Conservation (phyloP, 805 yeast genomes). For the Candida corydali region DNA sequence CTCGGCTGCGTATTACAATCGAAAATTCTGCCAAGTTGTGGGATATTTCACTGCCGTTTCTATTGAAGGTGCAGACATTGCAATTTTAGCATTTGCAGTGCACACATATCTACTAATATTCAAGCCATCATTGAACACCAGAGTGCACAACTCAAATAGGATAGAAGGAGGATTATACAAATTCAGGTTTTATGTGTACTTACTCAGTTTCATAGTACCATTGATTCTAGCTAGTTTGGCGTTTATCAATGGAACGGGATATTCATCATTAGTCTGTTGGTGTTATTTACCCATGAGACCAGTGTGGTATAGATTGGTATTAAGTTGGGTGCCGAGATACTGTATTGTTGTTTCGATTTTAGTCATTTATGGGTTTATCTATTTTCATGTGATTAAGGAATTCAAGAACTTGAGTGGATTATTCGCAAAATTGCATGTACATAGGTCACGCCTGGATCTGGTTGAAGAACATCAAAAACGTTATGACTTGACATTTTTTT, state of each 20-base stretch:
- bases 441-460: too few relatives aligned
- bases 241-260: conserved; percentile 53
- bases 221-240: conserved; percentile 67
- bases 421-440: conserved; percentile 32
- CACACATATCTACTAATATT: conserved; percentile 77
- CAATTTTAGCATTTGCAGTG: conserved; percentile 76
- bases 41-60: conserved; percentile 81
- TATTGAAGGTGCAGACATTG: conserved; percentile 83
- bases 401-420: conserved; percentile 52
- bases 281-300: conserved; percentile 75
- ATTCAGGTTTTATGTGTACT: conserved; percentile 55
- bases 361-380: conserved; percentile 63
- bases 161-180: conserved; percentile 72
- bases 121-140: conserved; percentile 47
- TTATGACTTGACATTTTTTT: conserved; percentile 29
- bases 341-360: conserved; percentile 59
- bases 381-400: conserved; percentile 65
- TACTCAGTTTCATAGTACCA: conserved; percentile 57
- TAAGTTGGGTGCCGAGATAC: conserved; percentile 83
- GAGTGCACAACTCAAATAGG: conserved; percentile 34
- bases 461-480: conserved; percentile 1
- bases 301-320: conserved; percentile 64
- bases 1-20: conserved; percentile 41
- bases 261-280: conserved; percentile 64
- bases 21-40: conserved; percentile 54